These are phyloP conservation scores for Epipyxis sp. DNA, from an alignment of 108 stramenopile genomes.

Conservation along the genomic window DNA sequence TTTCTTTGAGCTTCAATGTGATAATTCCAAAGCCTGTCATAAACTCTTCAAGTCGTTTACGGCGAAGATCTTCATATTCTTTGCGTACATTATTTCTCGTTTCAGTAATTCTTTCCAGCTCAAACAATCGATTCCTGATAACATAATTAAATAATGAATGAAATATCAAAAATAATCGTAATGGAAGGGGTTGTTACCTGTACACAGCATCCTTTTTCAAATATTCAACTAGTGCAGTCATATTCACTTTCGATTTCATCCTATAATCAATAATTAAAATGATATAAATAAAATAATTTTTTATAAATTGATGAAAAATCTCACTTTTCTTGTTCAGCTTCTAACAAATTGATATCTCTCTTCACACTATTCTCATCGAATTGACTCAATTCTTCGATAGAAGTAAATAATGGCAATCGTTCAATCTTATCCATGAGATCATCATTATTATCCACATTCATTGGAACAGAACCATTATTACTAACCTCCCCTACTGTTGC, in stretches of 20 bases:
- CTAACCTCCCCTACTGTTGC: constrained; percentile 30
- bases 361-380: constrained; percentile 64
- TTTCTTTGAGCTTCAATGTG: constrained; percentile 95
- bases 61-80: constrained; percentile 81
- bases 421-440: no score
- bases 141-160: no score
- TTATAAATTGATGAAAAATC: no score
- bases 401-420: constrained; percentile 36
- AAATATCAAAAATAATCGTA: no score
- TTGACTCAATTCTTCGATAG: constrained; percentile 48
- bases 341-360: constrained; percentile 65
- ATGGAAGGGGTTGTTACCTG: no score
- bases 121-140: constrained; percentile 73
- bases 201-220: constrained; percentile 83
- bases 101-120: constrained; percentile 82
- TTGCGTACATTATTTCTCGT: constrained; percentile 74
- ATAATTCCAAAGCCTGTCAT: constrained; percentile 95
- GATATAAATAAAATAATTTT: no score
- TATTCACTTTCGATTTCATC: constrained; percentile 84
- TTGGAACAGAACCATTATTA: constrained; percentile 22
- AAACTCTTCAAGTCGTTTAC: constrained; percentile 90
- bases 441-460: neutral
- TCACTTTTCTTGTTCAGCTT: constrained; percentile 67
- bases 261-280: no score
- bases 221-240: constrained; percentile 88